Percentiles rank a stretch among this genome's conserved stretches.
These are phyloP conservation scores for Suhomyces sp. DNA, from an alignment of 805 yeast species.

Conservation along the genomic window DNA sequence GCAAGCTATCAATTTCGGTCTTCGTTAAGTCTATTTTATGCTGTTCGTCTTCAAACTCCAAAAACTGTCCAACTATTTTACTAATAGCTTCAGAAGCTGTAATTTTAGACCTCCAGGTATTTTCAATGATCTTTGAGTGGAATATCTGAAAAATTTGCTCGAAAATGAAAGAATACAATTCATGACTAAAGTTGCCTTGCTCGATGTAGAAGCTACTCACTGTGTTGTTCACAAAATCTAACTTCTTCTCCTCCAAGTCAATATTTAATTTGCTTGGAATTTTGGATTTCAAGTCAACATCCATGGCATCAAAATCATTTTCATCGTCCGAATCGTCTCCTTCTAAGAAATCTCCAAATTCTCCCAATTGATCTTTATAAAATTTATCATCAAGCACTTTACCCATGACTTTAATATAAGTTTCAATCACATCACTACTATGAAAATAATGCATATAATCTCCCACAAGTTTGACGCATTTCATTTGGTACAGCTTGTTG, in stretches of 20 bases:
- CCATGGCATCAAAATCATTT: constrained; percentile 24
- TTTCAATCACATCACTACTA: constrained; percentile 32
- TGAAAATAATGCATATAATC: constrained; percentile 42
- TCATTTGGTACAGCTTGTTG: constrained; percentile 60
- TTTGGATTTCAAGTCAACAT: constrained; percentile 16
- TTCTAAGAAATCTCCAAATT: neutral
- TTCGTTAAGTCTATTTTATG: neutral
- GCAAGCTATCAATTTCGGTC: constrained; percentile 16
- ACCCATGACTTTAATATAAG: constrained; percentile 36
- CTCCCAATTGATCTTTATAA: constrained; percentile 32
- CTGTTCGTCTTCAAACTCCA: neutral
- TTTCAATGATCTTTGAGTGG: constrained; percentile 25
- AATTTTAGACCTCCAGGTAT: constrained; percentile 63
- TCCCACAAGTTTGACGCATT: constrained; percentile 54
- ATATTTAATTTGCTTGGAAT: constrained; percentile 43
- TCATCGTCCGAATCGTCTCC: constrained; percentile 29
- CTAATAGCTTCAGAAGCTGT: constrained; percentile 43
- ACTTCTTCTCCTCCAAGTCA: constrained; percentile 48
- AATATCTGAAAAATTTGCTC: constrained; percentile 20
- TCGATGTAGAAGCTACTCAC: constrained; percentile 28
- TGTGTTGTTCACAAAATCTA: constrained; percentile 34
- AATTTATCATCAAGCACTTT: constrained; percentile 37
- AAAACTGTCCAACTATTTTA: constrained; percentile 5
- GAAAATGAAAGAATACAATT: constrained; percentile 27
- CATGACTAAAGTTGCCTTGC: constrained; percentile 10